Evolutionary conservation across 768 basidiomycete genomes (phyloP).

Genomic region (Daedaleopsis sinensis): DNA sequence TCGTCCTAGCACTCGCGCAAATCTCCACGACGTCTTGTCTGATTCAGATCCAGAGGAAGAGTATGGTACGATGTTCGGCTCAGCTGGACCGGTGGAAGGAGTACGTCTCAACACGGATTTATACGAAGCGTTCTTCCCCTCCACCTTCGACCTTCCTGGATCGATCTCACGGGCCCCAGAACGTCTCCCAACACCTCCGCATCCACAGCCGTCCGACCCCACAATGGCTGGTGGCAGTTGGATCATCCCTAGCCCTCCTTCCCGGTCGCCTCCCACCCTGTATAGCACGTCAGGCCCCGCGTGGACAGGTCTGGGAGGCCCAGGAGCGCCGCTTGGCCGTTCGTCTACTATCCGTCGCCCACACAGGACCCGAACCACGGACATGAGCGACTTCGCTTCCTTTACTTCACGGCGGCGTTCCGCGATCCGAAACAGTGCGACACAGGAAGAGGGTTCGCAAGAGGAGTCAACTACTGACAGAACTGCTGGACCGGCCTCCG

Average conservation of each 20-base stretch:
- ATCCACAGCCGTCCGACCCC: constrained; percentile 3
- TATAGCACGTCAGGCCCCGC: neutral
- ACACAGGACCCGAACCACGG: constrained; percentile 53
- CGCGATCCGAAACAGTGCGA: constrained; percentile 30
- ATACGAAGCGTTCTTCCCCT: constrained; percentile 57
- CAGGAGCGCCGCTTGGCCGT: constrained; percentile 33
- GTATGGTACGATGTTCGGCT: constrained; percentile 49
- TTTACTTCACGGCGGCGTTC: constrained; percentile 69
- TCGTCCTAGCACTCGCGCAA: constrained; percentile 12
- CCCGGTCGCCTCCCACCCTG: constrained; percentile 7
- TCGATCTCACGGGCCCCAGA: constrained; percentile 11
- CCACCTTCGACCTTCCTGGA: constrained; percentile 12
- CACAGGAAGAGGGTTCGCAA: constrained; percentile 16
- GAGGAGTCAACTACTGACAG: neutral
- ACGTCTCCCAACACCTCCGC: constrained; percentile 3
- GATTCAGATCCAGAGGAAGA: constrained; percentile 62
- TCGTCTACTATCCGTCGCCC: constrained; percentile 67
- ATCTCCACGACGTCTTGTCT: constrained; percentile 44
- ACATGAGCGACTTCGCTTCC: constrained; percentile 74
- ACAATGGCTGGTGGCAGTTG: neutral
- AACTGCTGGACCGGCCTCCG: constrained; percentile 1
- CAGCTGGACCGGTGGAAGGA: constrained; percentile 49
- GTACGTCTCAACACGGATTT: constrained; percentile 60
- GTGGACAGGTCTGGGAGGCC: constrained; percentile 2
- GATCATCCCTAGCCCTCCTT: neutral